These are phyloP conservation scores for Cornus florida DNA, from an alignment of 148 eudicot species.

Conservation along the genomic window DNA sequence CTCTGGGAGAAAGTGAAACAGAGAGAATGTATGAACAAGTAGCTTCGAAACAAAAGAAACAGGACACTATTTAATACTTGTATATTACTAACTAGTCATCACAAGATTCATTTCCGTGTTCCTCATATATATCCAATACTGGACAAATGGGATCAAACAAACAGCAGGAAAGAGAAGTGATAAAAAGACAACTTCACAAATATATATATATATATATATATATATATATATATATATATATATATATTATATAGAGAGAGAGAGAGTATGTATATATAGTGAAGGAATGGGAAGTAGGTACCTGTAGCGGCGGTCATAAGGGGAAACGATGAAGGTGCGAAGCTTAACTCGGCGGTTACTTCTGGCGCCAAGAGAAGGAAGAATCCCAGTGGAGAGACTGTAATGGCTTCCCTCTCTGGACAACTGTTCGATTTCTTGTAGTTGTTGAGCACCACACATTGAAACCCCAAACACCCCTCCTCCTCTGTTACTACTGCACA, in stretches of 20 bases:
- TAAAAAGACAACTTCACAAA: too few relatives aligned
- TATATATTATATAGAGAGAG: slow-evolving; percentile 3
- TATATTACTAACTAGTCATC: background rate
- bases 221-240: background rate
- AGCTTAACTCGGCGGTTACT: slow-evolving; percentile 54
- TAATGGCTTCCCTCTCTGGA: slow-evolving; percentile 52
- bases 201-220: background rate
- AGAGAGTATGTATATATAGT: too few relatives aligned
- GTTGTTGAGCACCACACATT: slow-evolving; percentile 34
- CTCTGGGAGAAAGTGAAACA: too few relatives aligned
- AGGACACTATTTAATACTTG: background rate
- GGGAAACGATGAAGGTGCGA: slow-evolving; percentile 42
- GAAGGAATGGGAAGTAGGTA: slow-evolving; percentile 1
- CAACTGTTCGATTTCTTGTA: slow-evolving; percentile 34
- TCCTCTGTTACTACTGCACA: background rate
- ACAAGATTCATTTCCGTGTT: background rate
- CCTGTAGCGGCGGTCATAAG: slow-evolving; percentile 73
- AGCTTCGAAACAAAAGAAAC: background rate
- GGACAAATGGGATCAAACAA: too few relatives aligned
- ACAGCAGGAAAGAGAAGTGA: too few relatives aligned
- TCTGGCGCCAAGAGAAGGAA: slow-evolving; percentile 76
- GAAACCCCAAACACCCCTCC: slow-evolving; percentile 28
- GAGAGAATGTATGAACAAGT: too few relatives aligned
- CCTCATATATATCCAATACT: too few relatives aligned
- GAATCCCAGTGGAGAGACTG: slow-evolving; percentile 54